Base-by-base conservation (phyloP, 2,329 filamentous ascomycete genomes). In the Septoria linicola region DNA sequence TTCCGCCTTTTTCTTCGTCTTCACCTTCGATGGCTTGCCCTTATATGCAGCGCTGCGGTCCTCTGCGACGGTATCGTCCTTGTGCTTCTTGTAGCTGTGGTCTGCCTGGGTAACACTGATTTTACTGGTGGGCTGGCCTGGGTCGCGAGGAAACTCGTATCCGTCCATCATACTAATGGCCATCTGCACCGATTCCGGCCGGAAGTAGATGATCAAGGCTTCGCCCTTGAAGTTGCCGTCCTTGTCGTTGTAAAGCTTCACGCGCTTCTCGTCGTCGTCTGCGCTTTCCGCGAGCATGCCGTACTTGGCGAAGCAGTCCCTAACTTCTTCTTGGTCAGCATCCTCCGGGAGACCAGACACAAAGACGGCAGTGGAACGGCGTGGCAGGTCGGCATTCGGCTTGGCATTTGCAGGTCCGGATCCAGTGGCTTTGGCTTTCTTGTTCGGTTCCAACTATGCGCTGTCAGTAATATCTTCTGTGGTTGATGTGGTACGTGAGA, bases 251-350 rank as follows among this genome's bases (percentile, higher is more conserved):
- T 99, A 99, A 70, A 99, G 82, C 73, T 96, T 97, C 72, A 99
- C 92, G 31, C 93, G 85, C 37, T 89, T 89, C 39, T 84, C 81
- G 50, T 89, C 88, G 63, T 84, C 90, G 65, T 96, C 91, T 59
- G 96, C 91, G 71, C 95, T 88, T 71, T 97, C 91, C 41, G 92
- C 89, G 59, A 99, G 91, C 60, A 97, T 87, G 54, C 91, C 91
- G 65, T 82, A 95, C 68, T 89, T 92, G 41, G 85, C 89, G 74
- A 99, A 99, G 21, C 88, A 77, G 19, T 89, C 81, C 60, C 87
- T 80, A 13, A 99, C 83, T 73, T 99, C 93, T 23, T 87, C 82
- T 35, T 85, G 76, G 0, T 86, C 88, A 36, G 83, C 86, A 68
- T 97, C 89, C 32, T 77, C 71, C 0, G 93, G 95, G 3, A 99